Conservation (phyloP, 495 filamentous ascomycete genomes). For the Xylaria castorea region DNA sequence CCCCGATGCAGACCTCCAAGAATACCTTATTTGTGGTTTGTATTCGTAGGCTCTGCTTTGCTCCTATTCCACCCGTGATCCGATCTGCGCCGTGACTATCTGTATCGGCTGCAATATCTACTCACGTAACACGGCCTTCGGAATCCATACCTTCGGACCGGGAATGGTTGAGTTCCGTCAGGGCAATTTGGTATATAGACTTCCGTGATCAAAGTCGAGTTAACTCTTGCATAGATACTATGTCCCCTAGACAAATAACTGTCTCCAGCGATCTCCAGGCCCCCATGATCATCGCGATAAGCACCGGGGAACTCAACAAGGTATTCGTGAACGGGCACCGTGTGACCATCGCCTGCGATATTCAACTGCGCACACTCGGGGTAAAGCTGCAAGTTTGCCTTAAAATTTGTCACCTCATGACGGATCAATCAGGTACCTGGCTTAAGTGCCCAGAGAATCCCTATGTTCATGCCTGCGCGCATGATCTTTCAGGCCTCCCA, state of each 20-base stretch:
- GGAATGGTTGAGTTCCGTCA: neutral
- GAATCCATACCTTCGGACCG: neutral
- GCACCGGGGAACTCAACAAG: constrained; percentile 45
- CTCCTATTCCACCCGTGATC: neutral
- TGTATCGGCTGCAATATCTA: neutral
- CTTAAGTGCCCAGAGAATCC: constrained; percentile 44
- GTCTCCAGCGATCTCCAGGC: neutral
- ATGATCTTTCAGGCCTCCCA: neutral
- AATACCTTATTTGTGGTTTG: neutral
- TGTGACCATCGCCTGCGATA: constrained; percentile 28
- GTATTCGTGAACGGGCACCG: constrained; percentile 36
- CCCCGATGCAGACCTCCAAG: neutral
- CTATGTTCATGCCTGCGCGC: constrained; percentile 22
- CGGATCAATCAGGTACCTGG: constrained; percentile 50
- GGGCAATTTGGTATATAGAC: neutral
- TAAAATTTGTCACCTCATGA: constrained; percentile 48
- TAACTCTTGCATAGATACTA: neutral
- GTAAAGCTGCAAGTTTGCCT: constrained; percentile 46
- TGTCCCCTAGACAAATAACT: neutral
- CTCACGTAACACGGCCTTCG: neutral
- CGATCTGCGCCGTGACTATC: too few species aligned
- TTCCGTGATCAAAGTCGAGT: neutral
- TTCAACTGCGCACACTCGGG: constrained; percentile 54
- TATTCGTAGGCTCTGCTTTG: neutral
- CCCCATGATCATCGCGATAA: neutral